Evolutionary conservation across 768 basidiomycete species (phyloP), one percentile per base, ranked within the genome.

Genomic region (Hypsizygus marmoreus): DNA sequence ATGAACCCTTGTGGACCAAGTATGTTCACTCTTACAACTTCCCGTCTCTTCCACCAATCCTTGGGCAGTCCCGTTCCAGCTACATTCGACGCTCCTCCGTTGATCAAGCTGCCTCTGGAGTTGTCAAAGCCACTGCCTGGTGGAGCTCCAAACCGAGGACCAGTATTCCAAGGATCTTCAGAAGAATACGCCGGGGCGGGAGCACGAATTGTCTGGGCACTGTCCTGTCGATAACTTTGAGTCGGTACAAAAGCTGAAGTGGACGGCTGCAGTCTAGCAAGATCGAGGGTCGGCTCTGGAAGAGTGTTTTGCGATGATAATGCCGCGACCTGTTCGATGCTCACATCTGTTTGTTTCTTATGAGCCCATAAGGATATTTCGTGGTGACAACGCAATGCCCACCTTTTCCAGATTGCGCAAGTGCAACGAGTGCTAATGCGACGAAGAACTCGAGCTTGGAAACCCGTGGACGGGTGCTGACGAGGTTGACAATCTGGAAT

Each of bases 1-100:
- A 95, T 87, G 68, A 95, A 95, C 2, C 94, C 94, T 63, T 95
- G 92, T 55, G 90, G 91, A 23, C 93, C 93, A 33, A 89, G 70
- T 37, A 94, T 75, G 34, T 75, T 79, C 30, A 97, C 81, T 40
- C 76, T 71, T 14, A 89, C 81, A 2, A 61, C 75, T 64, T 92
- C 88, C 61, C 89, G 82, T 51, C 73, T 84, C 67, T 82, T 89
- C 91, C 91, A 95, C 88, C 93, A 97, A 31, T 88, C 83, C 45
- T 68, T 73, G 0, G 88, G 86, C 17, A 91, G 67, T 3, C 88
- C 91, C 10, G 80, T 80, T 5, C 86, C 88, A 23, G 85, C 72
- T 20, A 91, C 66, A 40, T 70, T 81, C 1, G 86, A 88, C 5
- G 79, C 63, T 12, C 66, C 69, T 4, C 77, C 81, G 38, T 77